Base-by-base conservation (phyloP, 2,329 filamentous ascomycete genomes). In the Phialophora chinensis region DNA sequence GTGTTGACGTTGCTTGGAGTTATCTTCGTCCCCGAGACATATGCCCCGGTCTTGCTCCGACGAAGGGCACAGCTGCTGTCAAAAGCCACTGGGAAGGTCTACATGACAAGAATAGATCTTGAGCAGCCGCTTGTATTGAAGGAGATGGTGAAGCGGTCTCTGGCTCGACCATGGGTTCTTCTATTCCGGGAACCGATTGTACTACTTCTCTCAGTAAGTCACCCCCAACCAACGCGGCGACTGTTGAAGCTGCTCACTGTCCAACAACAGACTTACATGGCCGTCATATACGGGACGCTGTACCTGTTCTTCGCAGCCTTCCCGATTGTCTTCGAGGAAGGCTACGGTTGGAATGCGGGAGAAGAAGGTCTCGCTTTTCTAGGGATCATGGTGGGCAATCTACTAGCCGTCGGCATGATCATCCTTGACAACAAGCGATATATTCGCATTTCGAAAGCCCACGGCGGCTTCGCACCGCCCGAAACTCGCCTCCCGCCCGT, bases 151-250 rank as follows among this genome's bases (percentile, higher is more conserved):
- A 82, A 82, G 63, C 81, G 82, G 2, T 83, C 86, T 2, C 79
- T 90, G 14, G 81, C 83, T 55, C 83, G 89, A 1, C 90, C 90
- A 1, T 90, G 89, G 87, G 79, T 88, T 50, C 82, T 92, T 59
- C 82, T 92, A 7, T 89, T 91, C 80, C 80, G 80, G 60, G 89
- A 92, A 73, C 90, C 90, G 1, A 91, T 91, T 69, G 87, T 90
- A 73, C 79, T 1, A 66, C 87, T 53, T 68, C 82, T 52, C 80
- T 88, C 8, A 87, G 87, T 86, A 90, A 73, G 77, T 88, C 44
- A 89, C 89, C 20, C 38, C 11, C 11, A 35, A n/a, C 6, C n/a
- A 4, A 23, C 11, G 8, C 6, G 20, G 31, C 31, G 8, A 10
- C 27, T 23, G 23, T 33, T 29, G 0, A 44, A 4, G 7, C 31